Base-by-base conservation (phyloP, 139 green algal species). In the Trebouxia sp. region DNA sequence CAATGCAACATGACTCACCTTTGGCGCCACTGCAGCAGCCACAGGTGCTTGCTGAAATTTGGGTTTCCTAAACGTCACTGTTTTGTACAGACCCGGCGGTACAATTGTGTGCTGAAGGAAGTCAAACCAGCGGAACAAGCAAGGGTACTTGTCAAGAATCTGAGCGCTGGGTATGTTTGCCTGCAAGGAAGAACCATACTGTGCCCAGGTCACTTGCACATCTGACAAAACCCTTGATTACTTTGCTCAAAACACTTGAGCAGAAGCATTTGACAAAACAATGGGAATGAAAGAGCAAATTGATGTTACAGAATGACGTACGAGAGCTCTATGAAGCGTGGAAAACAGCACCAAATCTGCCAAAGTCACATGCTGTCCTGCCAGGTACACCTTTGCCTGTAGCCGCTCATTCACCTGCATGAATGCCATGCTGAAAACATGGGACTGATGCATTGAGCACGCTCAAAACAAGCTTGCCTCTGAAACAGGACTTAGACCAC, bases 131-230 rank as follows among this genome's bases (percentile, higher is more conserved):
- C 72, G 51, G 58, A 96, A 80, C 32, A 97, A 74, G 80, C 87
- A 92, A 43, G 58, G 82, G 77, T 93, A 94, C 48, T 91, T 87
- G 26, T 85, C 83, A 55, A 51, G 38, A 24, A 87, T 85, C 84
- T 97, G 93, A 0, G 93, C 93, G 14, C 82, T 80, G 20, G 93
- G 93, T 28, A 97, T 87, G 24, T 81, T 70, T 7, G 67, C 82
- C 91, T 93, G 84, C 37, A 82, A 24, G 14, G 3, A 14, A n/a
- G n/a, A 65, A 39, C 30, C 24, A 42, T 0, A 6, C 50, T 58
- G 2, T 6, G 4, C 50, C 22, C 4, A 5, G 50, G 20, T 58
- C 26, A 22, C 50, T 3, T 58, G 50, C 26, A 22, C 4, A 6
- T 70, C 58, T 41, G 26, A 17, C 3, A 1, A 22, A 22, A 5